Percentiles rank a stretch among this genome's conserved stretches.
These are phyloP conservation scores for Backusella morwellensis DNA, from an alignment of 192 early-diverging fungal genomes.

Conservation along the genomic window DNA sequence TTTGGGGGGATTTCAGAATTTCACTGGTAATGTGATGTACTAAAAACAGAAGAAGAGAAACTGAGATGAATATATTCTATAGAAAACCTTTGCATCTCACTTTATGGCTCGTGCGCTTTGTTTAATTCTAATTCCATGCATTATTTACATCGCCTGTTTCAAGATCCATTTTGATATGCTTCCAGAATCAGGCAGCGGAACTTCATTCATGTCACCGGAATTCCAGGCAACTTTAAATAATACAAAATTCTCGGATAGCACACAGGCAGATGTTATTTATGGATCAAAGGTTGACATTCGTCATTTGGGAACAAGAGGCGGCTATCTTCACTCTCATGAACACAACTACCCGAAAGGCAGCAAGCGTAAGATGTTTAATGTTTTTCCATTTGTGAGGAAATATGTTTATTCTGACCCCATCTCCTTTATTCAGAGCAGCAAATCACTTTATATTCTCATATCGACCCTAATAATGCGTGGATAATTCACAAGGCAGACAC, in stretches of 20 bases:
- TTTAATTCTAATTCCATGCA: constrained; percentile 79
- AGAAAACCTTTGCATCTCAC: constrained; percentile 51
- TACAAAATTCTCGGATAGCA: neutral
- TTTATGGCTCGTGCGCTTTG: constrained; percentile 84
- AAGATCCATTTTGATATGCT: constrained; percentile 88
- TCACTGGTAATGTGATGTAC: constrained; percentile 7
- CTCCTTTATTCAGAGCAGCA: constrained; percentile 57
- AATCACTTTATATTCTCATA: constrained; percentile 76
- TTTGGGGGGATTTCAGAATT: constrained; percentile 72
- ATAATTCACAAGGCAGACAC: constrained; percentile 51
- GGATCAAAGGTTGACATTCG: constrained; percentile 67
- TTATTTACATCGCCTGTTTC: constrained; percentile 86
- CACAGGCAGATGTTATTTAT: constrained; percentile 59
- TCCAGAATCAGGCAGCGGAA: constrained; percentile 80
- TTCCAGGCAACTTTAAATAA: constrained; percentile 80
- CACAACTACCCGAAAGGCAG: constrained; percentile 75
- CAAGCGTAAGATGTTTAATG: constrained; percentile 55
- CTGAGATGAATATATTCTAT: neutral
- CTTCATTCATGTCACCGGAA: constrained; percentile 92
- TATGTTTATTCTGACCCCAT: neutral
- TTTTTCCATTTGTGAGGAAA: neutral
- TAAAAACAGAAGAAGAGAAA: neutral
- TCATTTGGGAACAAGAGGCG: constrained; percentile 74
- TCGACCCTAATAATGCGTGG: constrained; percentile 91
- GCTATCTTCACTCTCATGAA: constrained; percentile 80